Conservation (phyloP, 345 rosid genomes). For the Gossypium ekmanianum region DNA sequence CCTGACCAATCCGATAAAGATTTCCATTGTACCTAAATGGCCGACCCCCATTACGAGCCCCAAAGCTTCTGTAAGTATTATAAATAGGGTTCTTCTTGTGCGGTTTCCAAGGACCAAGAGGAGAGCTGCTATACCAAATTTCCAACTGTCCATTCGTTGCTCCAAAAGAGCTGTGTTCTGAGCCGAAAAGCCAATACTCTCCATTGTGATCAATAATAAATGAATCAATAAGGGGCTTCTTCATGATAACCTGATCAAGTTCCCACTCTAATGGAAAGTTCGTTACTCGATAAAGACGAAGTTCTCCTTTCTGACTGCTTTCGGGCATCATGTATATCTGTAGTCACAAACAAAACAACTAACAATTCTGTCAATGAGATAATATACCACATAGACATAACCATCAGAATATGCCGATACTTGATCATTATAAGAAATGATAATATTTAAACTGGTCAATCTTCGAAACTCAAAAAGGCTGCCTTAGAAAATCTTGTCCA, state of each 20-base stretch:
- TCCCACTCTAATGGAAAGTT: constrained; percentile 82
- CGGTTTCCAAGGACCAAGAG: constrained; percentile 92
- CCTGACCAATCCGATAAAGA: constrained; percentile 95
- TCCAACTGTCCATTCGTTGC: constrained; percentile 73
- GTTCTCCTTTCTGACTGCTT: constrained; percentile 62
- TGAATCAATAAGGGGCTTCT: constrained; percentile 72
- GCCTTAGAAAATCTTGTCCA: too few relatives aligned
- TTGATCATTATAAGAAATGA: background rate
- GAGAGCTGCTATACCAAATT: constrained; percentile 81
- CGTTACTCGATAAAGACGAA: constrained; percentile 71
- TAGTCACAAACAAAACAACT: constrained; percentile 16
- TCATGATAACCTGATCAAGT: constrained; percentile 57
- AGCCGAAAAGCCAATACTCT: constrained; percentile 75
- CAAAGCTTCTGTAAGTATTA: constrained; percentile 48
- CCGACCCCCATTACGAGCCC: constrained; percentile 95
- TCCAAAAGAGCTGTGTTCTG: constrained; percentile 76
- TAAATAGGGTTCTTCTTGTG: constrained; percentile 88
- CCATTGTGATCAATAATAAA: constrained; percentile 56
- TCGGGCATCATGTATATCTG: constrained; percentile 98
- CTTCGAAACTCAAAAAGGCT: background rate
- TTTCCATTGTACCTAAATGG: constrained; percentile 60
- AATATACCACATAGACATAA: background rate
- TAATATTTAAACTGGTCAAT: background rate
- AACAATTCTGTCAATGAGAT: background rate
- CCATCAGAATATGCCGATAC: background rate